Evolutionary conservation across 495 filamentous ascomycete species (phyloP).

Genomic region (Aspergillus mulundensis): DNA sequence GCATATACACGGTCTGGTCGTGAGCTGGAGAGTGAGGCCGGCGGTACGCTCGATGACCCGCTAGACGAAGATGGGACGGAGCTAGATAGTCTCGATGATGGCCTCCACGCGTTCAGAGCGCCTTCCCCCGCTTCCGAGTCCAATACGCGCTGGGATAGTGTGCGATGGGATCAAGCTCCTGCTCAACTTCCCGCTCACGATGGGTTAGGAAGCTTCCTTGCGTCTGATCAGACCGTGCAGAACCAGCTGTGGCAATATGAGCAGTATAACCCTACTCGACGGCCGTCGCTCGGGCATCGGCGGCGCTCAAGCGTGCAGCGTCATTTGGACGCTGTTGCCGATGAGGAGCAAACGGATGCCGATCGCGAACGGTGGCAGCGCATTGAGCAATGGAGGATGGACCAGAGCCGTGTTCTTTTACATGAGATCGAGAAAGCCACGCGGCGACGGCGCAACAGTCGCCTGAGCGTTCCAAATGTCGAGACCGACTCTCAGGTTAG

Average conservation of each 20-base stretch:
- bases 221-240: slow-evolving; percentile 54
- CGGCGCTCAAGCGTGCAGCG: slow-evolving; percentile 59
- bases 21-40: slow-evolving; percentile 46
- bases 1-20: slow-evolving; percentile 53
- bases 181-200: slow-evolving; percentile 85
- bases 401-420: slow-evolving; percentile 79
- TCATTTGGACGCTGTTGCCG: slow-evolving; percentile 60
- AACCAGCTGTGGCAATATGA: slow-evolving; percentile 85
- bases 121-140: slow-evolving; percentile 53
- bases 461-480: slow-evolving; percentile 29
- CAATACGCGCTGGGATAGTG: slow-evolving; percentile 17
- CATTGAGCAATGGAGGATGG: slow-evolving; percentile 88
- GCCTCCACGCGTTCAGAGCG: slow-evolving; percentile 77
- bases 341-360: slow-evolving; percentile 52
- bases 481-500: slow-evolving; percentile 15
- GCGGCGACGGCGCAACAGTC: slow-evolving; percentile 50
- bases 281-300: slow-evolving; percentile 31
- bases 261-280: slow-evolving; percentile 66
- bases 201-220: slow-evolving; percentile 78
- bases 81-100: slow-evolving; percentile 86
- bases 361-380: slow-evolving; percentile 66
- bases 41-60: slow-evolving; percentile 47
- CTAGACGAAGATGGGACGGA: slow-evolving; percentile 65
- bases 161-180: slow-evolving; percentile 46
- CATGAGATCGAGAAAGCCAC: slow-evolving; percentile 89